Base-by-base conservation (phyloP, 2,329 filamentous ascomycete species). In the Alternaria metachromatica region DNA sequence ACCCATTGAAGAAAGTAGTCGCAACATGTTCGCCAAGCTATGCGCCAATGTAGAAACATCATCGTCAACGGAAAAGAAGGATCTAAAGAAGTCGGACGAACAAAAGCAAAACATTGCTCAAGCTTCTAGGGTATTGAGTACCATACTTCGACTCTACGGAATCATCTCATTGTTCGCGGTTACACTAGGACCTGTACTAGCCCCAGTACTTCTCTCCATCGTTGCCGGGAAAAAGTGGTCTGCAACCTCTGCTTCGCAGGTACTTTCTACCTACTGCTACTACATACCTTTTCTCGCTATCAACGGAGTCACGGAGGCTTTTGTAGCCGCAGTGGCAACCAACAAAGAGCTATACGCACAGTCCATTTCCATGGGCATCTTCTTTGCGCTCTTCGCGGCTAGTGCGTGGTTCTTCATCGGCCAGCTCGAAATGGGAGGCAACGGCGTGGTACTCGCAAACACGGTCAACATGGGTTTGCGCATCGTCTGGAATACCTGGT, bases 201-300 rank as follows among this genome's bases (percentile, higher is more conserved):
- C 94, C 0, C 91, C 93, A 0, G 82, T 91, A 0, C 85, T 95
- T 0, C 87, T 98, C 0, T 85, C 87, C 20, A 81, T 97, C 6
- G 84, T 98, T 2, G 92, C 94, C 0, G 94, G 95, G 2, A 83
- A 85, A 0, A 87, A 86, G 60, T 99, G 96, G 96, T 85, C 88
- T 0, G 85, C 84, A 4, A 89, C 90, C 0, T 91, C 91, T 46
- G 93, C 94, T 1, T 90, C 90, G 6, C 80, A 86, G 9, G 90
- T 96, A 4, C 85, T 99, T 7, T 89, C 90, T 0, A 87, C 86
- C 0, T 99, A 97, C 80, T 94, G 93, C 82, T 94, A 93, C 80
- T 98, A 97, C 82, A 92, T 99, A 63, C 96, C 96, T 0, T 89
- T 98, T 25, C 86, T 98, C 5, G 96, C 95, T 4, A 83, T 97